Evolutionary conservation across 768 basidiomycete genomes (phyloP), one percentile per base, ranked within the genome.

Genomic region (Podaxis sp.): DNA sequence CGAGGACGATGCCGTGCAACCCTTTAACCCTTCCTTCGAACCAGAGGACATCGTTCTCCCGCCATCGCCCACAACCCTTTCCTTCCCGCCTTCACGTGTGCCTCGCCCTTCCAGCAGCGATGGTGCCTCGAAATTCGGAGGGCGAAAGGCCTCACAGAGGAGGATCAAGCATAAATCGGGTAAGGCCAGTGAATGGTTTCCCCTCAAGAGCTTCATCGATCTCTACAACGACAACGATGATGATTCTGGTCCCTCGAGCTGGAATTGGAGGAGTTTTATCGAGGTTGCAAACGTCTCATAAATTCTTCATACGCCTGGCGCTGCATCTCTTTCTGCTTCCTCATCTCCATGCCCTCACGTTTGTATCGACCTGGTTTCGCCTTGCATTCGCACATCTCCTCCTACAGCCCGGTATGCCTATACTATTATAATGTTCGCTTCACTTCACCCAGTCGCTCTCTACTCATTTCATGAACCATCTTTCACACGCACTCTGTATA

Each of bases 251-350:
- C 52, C 68, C n/a, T 70, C 76, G 24, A 73, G 75, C 3, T 82
- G 84, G 75, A 78, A 78, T 57, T 88, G 86, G 86, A 76, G 85
- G 65, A 86, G 85, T 72, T 84, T 88, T 69, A 82, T 89, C 67
- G 82, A 88, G 70, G 80, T 88, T 15, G 75, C 79, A 13, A 75
- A 68, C 56, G 71, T 77, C 17, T 72, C 73, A 27, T 79, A 67
- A 67, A 19, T 17, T 36, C 47, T 19, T 33, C 33, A 2, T 9
- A 33, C 8, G 15, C 4, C 25, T 15, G 29, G 36, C 40, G 38
- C 52, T 27, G 52, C 46, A 54, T 46, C 33, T 27, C 36, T 47
- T n/a, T 11, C 29, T 38, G 13, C 33, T 54, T 33, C n/a, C 38
- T 38, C 55, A 51, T 24, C 40, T 49, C 47, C 29, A 41, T 17